Evolutionary conservation across 2,329 filamentous ascomycete genomes (phyloP).

Genomic region (Sclerotinia borealis): DNA sequence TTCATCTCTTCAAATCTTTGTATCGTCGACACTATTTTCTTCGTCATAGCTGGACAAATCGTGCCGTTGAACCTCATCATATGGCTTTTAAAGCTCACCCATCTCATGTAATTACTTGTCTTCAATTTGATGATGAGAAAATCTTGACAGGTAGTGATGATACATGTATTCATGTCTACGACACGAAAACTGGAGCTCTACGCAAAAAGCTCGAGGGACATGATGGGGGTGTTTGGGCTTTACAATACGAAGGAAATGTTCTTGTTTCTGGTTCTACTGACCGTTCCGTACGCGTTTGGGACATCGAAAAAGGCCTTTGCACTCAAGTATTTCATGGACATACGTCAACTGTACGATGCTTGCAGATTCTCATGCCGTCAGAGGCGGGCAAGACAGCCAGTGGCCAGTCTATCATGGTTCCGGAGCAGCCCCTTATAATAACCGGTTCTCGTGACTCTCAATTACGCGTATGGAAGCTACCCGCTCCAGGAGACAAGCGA

Average conservation of each 20-base stretch:
- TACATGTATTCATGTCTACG: constrained; percentile 95
- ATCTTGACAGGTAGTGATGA: constrained; percentile 97
- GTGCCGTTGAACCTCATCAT: constrained; percentile 77
- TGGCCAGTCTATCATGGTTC: constrained; percentile 78
- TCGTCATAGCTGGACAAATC: constrained; percentile 84
- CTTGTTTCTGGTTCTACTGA: constrained; percentile 95
- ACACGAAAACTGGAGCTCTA: constrained; percentile 87
- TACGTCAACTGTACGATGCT: constrained; percentile 90
- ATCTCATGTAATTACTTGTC: constrained; percentile 91
- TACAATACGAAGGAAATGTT: constrained; percentile 93
- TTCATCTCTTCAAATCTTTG: constrained; percentile 93
- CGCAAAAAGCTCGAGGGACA: constrained; percentile 83
- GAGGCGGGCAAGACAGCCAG: constrained; percentile 65
- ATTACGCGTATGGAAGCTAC: constrained; percentile 88
- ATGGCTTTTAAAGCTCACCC: constrained; percentile 96
- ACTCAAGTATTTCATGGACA: constrained; percentile 97
- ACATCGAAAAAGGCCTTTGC: constrained; percentile 87
- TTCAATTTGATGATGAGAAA: constrained; percentile 97
- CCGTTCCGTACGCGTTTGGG: constrained; percentile 97
- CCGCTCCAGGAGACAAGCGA: constrained; percentile 67
- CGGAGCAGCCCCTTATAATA: constrained; percentile 91
- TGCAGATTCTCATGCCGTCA: constrained; percentile 82
- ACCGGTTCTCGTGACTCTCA: constrained; percentile 95
- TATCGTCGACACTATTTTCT: constrained; percentile 92
- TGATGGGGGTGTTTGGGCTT: constrained; percentile 94